Evolutionary conservation across 164 flowering plant genomes (phyloP), one percentile per base, ranked within the genome.

Genomic region (Paratinospora sagittata): DNA sequence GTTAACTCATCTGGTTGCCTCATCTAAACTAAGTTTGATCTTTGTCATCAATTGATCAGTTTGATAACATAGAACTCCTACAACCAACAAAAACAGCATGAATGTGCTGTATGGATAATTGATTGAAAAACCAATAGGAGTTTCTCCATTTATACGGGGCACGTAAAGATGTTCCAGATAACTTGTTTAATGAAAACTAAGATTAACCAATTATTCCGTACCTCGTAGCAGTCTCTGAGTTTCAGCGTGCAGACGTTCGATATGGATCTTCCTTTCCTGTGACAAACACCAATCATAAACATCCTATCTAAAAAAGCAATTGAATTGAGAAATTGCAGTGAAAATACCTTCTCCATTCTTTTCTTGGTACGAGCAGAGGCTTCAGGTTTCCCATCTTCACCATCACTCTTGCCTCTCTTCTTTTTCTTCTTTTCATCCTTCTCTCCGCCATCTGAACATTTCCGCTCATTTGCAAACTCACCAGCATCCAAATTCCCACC

Each of bases 191-290:
- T n/a, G 61, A 55, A 2, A 21, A 55, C n/a, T 55, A 55, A 19
- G n/a, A 14, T 16, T 1, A 55, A 17, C 19, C 61, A 55, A 6
- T n/a, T 55, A 19, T 55, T 55, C 21, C 24, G 24, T 83, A 91
- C 98, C 97, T 83, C 98, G 85, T 70, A 93, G 76, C 14, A 90
- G 68, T 75, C 94, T 87, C 83, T 93, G 97, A 52, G 93, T 84
- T 69, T 93, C 94, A 19, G 86, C 89, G 61, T 84, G 92, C 72
- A 89, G 89, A 63, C 83, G 83, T 9, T 81, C 78, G 33, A 88
- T 77, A 67, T 81, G 74, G 7, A 71, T 82, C 71, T 80, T 82
- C 74, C 90, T 84, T 70, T 87, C 92, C 98, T 90, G 77, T 11
- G 69, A 67, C 70, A 75, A 49, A 69, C 76, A 70, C 55, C 13